Evolutionary conservation across 176 grass and related monocot genomes (phyloP).

Genomic region (Canna indica): DNA sequence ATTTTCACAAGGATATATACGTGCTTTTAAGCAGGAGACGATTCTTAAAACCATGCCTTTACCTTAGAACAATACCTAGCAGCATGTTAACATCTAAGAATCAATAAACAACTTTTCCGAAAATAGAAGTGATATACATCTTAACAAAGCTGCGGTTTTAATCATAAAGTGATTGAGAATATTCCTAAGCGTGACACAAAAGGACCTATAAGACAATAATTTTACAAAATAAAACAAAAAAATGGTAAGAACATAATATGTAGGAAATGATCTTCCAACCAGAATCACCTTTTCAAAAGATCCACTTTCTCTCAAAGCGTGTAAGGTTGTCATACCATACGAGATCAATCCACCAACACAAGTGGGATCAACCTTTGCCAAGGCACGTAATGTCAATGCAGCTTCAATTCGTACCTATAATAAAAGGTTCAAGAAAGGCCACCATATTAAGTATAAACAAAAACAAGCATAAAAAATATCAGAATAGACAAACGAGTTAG

Average conservation of each 20-base stretch:
- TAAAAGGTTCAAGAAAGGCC: background rate
- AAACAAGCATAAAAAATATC: background rate
- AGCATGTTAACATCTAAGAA: too few relatives aligned
- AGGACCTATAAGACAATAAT: background rate
- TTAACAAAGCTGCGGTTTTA: background rate
- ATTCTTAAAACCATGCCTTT: too few relatives aligned
- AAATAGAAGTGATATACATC: background rate
- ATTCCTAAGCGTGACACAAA: background rate
- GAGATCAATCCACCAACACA: constrained; percentile 98
- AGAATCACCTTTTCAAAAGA: constrained; percentile 80
- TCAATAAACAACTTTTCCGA: too few relatives aligned
- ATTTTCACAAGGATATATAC: too few relatives aligned
- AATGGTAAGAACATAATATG: background rate
- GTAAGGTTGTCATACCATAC: constrained; percentile 80
- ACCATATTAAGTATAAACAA: background rate
- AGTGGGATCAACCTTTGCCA: constrained; percentile 95
- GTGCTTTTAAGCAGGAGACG: too few relatives aligned
- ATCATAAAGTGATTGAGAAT: background rate
- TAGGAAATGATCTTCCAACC: background rate
- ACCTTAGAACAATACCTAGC: too few relatives aligned
- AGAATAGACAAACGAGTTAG: background rate
- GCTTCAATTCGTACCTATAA: constrained; percentile 87
- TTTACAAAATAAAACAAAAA: background rate
- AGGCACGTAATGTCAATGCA: constrained; percentile 84
- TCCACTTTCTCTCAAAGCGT: constrained; percentile 74